Percentiles rank a stretch among this genome's conserved stretches.
Conservation (phyloP, 139 green algal species). For the Raphidocelis subcapitata region DNA sequence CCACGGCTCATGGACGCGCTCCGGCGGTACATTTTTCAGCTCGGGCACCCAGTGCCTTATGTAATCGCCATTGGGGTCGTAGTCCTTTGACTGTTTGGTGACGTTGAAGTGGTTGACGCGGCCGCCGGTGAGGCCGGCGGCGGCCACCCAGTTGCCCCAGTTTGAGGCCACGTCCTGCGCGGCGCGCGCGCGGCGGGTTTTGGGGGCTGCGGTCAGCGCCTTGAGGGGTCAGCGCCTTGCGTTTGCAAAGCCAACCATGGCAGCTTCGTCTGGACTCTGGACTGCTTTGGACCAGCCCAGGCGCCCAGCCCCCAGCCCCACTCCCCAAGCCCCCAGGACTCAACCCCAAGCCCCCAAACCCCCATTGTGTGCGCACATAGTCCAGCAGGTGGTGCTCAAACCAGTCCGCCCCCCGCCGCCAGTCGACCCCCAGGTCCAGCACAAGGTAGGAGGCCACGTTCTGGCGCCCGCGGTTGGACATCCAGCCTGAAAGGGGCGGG, state of each 20-base stretch:
- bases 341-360: too few species aligned
- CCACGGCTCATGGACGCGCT: conserved; percentile 75
- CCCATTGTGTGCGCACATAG: too few species aligned
- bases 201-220: too few species aligned
- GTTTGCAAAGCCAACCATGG: too few species aligned
- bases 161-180: conserved; percentile 60
- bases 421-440: conserved; percentile 92
- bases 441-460: conserved; percentile 89
- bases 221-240: too few species aligned
- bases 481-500: conserved; percentile 71
- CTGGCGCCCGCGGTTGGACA: conserved; percentile 94
- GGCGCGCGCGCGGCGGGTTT: neutral
- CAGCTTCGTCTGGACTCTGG: too few species aligned
- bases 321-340: too few species aligned
- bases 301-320: neutral
- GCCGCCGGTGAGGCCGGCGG: conserved; percentile 72
- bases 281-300: too few species aligned
- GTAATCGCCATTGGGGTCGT: conserved; percentile 89
- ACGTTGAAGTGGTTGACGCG: conserved; percentile 97
- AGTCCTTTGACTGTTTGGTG: conserved; percentile 83
- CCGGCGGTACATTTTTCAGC: conserved; percentile 68
- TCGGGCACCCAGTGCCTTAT: conserved; percentile 89
- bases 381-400: conserved; percentile 93
- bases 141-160: conserved; percentile 93
- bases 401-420: conserved; percentile 80